Percentiles rank a stretch among this genome's conserved stretches.
These are phyloP conservation scores for Leptographium lundbergii DNA, from an alignment of 2,329 filamentous ascomycete genomes.

Conservation along the genomic window DNA sequence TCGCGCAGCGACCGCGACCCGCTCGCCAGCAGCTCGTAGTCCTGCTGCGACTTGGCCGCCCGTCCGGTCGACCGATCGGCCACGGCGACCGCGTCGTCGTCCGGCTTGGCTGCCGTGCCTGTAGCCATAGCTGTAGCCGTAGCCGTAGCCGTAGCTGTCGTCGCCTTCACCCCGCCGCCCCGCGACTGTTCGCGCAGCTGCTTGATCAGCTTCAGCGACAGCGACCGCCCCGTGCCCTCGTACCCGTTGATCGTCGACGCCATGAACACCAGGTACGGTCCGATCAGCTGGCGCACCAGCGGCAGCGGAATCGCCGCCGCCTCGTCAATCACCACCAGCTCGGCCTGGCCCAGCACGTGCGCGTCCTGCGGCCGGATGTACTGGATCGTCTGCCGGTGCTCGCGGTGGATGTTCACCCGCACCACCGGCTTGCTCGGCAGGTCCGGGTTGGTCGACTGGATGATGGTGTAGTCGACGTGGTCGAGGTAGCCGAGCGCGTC, in stretches of 20 bases:
- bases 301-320: conserved; percentile 92
- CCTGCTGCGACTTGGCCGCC: conserved; percentile 45
- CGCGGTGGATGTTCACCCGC: conserved; percentile 84
- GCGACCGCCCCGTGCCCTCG: conserved; percentile 86
- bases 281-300: conserved; percentile 85
- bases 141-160: conserved; percentile 16
- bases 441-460: conserved; percentile 94
- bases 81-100: conserved; percentile 37
- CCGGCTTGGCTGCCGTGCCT: conserved; percentile 36
- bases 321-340: conserved; percentile 92
- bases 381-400: conserved; percentile 95
- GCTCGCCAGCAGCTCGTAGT: conserved; percentile 36
- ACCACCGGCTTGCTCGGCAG: conserved; percentile 95
- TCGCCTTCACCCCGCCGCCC: conserved; percentile 20
- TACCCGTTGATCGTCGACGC: conserved; percentile 98
- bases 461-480: conserved; percentile 93
- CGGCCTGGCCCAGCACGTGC: conserved; percentile 87
- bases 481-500: conserved; percentile 89
- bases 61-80: conserved; percentile 74
- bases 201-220: conserved; percentile 93
- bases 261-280: conserved; percentile 97
- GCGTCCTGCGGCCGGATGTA: conserved; percentile 96
- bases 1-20: conserved; percentile 62
- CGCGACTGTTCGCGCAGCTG: conserved; percentile 89
- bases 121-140: too few species aligned